Percentiles rank a stretch among this genome's conserved stretches.
Conservation (phyloP, 2,329 filamentous ascomycete species). For the Colletotrichum limetticola region DNA sequence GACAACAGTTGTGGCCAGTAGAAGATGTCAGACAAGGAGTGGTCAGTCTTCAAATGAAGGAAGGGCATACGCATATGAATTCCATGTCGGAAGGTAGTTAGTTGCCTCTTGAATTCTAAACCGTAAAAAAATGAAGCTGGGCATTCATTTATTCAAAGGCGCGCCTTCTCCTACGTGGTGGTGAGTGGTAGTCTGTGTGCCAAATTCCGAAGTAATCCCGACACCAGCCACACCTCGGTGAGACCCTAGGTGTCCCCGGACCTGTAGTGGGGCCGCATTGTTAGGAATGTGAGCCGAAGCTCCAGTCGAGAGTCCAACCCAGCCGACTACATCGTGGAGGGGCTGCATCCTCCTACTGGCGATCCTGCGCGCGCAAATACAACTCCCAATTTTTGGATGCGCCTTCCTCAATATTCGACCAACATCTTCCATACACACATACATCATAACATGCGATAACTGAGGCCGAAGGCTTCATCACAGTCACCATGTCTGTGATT, state of each 20-base stretch:
- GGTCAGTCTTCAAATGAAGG: too few species aligned
- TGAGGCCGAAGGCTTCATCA: conserved; percentile 13
- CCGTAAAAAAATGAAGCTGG: background rate
- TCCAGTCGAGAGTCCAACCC: conserved; percentile 6
- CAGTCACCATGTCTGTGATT: conserved; percentile 66
- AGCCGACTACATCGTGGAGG: conserved; percentile 32
- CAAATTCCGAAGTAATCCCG: conserved; percentile 23
- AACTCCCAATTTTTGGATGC: background rate
- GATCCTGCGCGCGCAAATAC: conserved; percentile 15
- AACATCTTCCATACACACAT: background rate
- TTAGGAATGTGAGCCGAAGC: conserved; percentile 30
- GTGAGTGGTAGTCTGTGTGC: background rate
- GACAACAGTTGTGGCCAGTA: background rate
- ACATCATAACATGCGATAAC: conserved; percentile 33
- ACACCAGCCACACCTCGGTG: conserved; percentile 7
- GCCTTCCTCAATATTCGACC: background rate
- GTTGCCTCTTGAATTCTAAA: too few species aligned
- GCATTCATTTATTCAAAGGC: background rate
- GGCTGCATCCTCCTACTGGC: conserved; percentile 16
- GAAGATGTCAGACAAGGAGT: too few species aligned
- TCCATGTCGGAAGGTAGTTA: too few species aligned
- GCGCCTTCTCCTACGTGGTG: background rate
- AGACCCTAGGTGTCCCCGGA: conserved; percentile 12
- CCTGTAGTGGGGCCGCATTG: conserved; percentile 29
- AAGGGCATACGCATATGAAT: too few species aligned